Evolutionary conservation across 1,139 yeast genomes (phyloP).

Genomic region (Yamadazyma oceani): DNA sequence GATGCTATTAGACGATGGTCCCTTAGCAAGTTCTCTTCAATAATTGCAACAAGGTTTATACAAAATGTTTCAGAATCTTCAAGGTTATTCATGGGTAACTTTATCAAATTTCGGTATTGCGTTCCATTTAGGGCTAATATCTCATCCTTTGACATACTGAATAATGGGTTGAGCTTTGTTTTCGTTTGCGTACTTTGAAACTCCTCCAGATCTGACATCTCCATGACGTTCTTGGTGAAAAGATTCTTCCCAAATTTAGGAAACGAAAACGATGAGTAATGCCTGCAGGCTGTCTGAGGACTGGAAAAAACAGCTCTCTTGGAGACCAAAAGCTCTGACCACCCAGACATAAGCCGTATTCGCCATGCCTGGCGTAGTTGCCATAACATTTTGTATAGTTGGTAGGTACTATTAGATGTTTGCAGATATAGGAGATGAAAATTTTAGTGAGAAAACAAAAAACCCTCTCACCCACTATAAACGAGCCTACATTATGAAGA

Average conservation of each 20-base stretch:
- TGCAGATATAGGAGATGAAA: too few species aligned
- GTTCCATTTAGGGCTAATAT: constrained; percentile 21
- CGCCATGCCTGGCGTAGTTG: background rate
- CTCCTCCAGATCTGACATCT: constrained; percentile 5
- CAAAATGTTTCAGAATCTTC: constrained; percentile 34
- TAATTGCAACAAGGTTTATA: constrained; percentile 28
- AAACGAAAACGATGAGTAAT: constrained; percentile 4
- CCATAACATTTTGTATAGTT: constrained; percentile 5
- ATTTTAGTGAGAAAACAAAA: constrained; percentile 3
- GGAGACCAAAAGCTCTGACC: too few species aligned
- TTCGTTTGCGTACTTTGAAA: constrained; percentile 7
- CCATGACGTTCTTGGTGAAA: constrained; percentile 12
- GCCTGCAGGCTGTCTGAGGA: background rate
- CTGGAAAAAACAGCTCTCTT: too few species aligned
- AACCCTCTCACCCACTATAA: too few species aligned
- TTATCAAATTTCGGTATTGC: constrained; percentile 27
- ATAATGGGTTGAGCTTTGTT: constrained; percentile 36
- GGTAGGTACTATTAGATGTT: too few species aligned
- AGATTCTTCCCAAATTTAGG: constrained; percentile 14
- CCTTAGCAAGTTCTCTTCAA: constrained; percentile 27
- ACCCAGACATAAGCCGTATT: too few species aligned
- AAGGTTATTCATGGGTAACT: constrained; percentile 24
- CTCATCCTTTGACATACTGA: constrained; percentile 27
- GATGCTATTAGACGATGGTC: constrained; percentile 27
- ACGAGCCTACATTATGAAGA: too few species aligned